Percentiles rank a stretch among this genome's conserved stretches.
These are phyloP conservation scores for Ceraceosorus bombacis DNA, from an alignment of 1,284 basidiomycete species.

Conservation along the genomic window DNA sequence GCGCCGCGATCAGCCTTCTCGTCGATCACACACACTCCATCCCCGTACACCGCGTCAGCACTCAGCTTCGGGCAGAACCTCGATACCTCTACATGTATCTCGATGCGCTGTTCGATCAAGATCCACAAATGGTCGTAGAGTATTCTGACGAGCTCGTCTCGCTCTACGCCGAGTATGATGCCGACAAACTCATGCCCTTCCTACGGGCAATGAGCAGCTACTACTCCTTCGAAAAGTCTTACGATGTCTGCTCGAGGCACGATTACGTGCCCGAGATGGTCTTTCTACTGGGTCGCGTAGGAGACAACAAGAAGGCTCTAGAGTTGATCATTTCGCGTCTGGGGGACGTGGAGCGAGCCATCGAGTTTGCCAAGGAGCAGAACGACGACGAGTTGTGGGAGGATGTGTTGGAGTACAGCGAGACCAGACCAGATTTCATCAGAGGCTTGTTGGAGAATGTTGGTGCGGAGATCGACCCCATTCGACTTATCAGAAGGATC, in stretches of 20 bases:
- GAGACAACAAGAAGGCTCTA: slow-evolving; percentile 88
- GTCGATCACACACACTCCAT: slow-evolving; percentile 95
- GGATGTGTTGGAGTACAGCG: slow-evolving; percentile 85
- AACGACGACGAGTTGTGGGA: slow-evolving; percentile 97
- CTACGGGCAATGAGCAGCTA: slow-evolving; percentile 75
- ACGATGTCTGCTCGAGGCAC: slow-evolving; percentile 70
- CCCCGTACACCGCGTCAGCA: slow-evolving; percentile 77
- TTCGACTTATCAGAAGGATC: slow-evolving; percentile 85
- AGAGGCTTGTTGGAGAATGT: slow-evolving; percentile 84
- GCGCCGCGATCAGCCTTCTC: slow-evolving; percentile 71
- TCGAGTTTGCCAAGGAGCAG: slow-evolving; percentile 97
- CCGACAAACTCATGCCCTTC: slow-evolving; percentile 74
- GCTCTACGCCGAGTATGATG: slow-evolving; percentile 82
- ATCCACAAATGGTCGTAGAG: slow-evolving; percentile 68
- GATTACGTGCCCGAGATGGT: slow-evolving; percentile 95
- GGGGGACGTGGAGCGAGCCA: slow-evolving; percentile 85
- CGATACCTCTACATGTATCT: slow-evolving; percentile 87
- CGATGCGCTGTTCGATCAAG: slow-evolving; percentile 79
- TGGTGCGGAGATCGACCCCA: slow-evolving; percentile 89
- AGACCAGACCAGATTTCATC: slow-evolving; percentile 91
- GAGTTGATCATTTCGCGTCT: slow-evolving; percentile 90
- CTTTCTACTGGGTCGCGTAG: slow-evolving; percentile 92
- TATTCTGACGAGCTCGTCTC: slow-evolving; percentile 75
- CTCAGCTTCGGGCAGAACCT: slow-evolving; percentile 70
- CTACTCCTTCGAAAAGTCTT: slow-evolving; percentile 83